Base-by-base conservation (phyloP, 2,329 filamentous ascomycete species). In the Colletotrichum spinosum region DNA sequence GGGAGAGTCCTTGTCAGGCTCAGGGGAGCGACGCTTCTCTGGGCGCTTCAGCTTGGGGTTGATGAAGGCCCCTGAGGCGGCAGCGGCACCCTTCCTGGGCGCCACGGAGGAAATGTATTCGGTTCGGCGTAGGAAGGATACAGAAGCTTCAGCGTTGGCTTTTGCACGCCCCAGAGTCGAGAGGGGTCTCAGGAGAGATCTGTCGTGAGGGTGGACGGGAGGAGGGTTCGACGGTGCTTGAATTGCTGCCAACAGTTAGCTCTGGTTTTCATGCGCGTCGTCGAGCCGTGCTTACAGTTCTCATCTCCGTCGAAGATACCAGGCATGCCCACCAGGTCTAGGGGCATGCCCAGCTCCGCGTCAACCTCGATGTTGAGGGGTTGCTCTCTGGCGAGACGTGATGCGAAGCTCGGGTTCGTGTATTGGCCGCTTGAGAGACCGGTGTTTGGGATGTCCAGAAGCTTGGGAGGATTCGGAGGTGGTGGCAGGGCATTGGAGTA, bases 401-500 rank as follows among this genome's bases (percentile, higher is more conserved):
- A 96, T 37, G 94, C 94, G 81, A 97, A 99, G 25, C 90, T 90
- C 1, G 96, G 93, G 4, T 90, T 93, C 38, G 96, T 97, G 79
- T 97, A 98, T 76, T 97, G 92, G 65, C 91, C 91, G 71, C 90
- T 92, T 45, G 92, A 86, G 13, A 98, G 87, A 46, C 96, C 96
- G 61, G 93, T 96, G 73, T 97, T 97, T 10, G 96, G 95, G 67
- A 99, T 97, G 70, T 98, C 93, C 72, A 99, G 91, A 68, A 99
- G 90, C 84, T 99, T 99, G 1, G 96, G 96, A 1, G 95, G 94
- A 75, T 94, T 94, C 60, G 95, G 93, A 59, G 96, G 96, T 69
- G 96, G 94, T 69, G 96, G 96, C 13, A 99, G 89, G 71, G 93
- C 91, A 88, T 99, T 99, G 74, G 93, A 94, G 79, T 97, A 99